A percentile compares a stretch with the other conserved stretches of the same genome.
Conservation (phyloP, 2,329 filamentous ascomycete genomes). For the Thelonectria rubi region DNA sequence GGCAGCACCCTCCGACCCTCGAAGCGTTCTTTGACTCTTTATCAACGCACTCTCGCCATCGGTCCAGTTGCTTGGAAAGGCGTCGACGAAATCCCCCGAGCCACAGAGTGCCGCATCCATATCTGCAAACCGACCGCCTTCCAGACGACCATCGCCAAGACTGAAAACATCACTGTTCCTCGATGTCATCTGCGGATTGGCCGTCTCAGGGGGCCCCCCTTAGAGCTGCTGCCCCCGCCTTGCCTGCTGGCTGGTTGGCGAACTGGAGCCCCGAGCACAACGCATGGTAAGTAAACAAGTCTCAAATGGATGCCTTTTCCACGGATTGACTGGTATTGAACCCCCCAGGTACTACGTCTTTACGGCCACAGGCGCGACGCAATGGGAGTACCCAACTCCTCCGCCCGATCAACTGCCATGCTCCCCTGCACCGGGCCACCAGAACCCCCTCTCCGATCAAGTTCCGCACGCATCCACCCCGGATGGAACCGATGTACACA, state of each 20-base stretch:
- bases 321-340: neutral
- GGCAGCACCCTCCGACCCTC: too few relatives aligned
- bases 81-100: too few relatives aligned
- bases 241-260: constrained; percentile 21
- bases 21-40: too few relatives aligned
- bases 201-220: constrained; percentile 1
- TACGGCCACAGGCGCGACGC: constrained; percentile 17
- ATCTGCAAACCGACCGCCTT: too few relatives aligned
- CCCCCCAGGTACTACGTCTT: constrained; percentile 23
- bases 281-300: constrained; percentile 14
- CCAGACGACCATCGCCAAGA: too few relatives aligned
- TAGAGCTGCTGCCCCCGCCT: neutral
- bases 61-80: too few relatives aligned
- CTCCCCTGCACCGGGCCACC: neutral
- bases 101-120: too few relatives aligned
- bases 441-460: neutral
- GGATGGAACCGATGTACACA: neutral
- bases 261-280: constrained; percentile 26
- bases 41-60: too few relatives aligned
- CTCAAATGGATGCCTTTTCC: too few relatives aligned
- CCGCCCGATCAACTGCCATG: constrained; percentile 14
- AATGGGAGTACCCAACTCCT: constrained; percentile 22
- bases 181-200: constrained; percentile 11
- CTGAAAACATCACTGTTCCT: neutral
- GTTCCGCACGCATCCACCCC: neutral